phyloP scores from a whole-genome alignment of 495 filamentous ascomycete genomes.

The Pyrenula massariospora region DNA sequence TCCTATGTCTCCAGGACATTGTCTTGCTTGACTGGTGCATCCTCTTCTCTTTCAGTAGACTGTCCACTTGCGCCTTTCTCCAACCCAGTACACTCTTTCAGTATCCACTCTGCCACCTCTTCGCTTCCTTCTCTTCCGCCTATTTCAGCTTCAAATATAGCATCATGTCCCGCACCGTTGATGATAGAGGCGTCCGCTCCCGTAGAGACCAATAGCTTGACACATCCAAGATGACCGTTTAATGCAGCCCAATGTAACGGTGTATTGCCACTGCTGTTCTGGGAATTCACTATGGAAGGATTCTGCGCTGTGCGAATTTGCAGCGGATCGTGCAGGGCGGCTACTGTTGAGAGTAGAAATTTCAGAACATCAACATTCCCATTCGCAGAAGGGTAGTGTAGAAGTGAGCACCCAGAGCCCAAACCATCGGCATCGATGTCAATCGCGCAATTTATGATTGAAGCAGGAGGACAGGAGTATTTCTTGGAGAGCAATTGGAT shows the following conservation, averaged over 20 bases:
- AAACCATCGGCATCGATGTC: constrained; percentile 61
- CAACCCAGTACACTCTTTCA: constrained; percentile 40
- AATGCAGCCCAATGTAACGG: constrained; percentile 84
- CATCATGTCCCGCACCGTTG: constrained; percentile 76
- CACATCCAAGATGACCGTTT: constrained; percentile 71
- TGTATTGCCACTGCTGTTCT: constrained; percentile 75
- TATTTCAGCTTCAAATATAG: constrained; percentile 73
- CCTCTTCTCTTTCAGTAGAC: constrained; percentile 4
- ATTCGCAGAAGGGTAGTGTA: constrained; percentile 88
- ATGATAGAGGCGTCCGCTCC: constrained; percentile 62
- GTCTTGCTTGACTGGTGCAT: background rate
- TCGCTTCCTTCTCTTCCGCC: constrained; percentile 53
- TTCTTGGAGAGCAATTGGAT: constrained; percentile 45
- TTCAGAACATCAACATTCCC: constrained; percentile 53
- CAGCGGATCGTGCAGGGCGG: constrained; percentile 5
- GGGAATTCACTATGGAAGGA: constrained; percentile 45
- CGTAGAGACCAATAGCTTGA: constrained; percentile 60
- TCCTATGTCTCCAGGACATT: no score
- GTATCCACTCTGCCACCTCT: constrained; percentile 55
- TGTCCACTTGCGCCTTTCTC: constrained; percentile 29
- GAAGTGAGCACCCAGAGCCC: constrained; percentile 33
- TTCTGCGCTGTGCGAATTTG: constrained; percentile 9
- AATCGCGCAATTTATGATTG: constrained; percentile 51
- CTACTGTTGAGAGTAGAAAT: constrained; percentile 31
- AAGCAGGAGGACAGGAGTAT: constrained; percentile 34